phyloP scores from a whole-genome alignment of 768 basidiomycete species.

The Gyrodon lividus region DNA sequence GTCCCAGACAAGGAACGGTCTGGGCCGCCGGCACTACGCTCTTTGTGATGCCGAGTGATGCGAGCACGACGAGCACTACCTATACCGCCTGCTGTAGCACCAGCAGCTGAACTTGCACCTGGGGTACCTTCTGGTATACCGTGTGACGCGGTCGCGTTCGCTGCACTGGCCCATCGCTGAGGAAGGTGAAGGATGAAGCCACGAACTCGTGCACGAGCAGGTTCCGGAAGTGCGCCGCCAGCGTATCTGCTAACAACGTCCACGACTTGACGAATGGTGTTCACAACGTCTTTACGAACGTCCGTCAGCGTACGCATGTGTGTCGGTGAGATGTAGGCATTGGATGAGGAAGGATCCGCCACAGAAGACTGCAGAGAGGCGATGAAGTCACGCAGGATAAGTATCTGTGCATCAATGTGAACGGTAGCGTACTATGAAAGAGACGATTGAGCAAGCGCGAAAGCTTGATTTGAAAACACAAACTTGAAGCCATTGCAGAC shows the following conservation, averaged over 20 bases:
- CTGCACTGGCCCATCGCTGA: conserved; percentile 65
- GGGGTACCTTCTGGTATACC: conserved; percentile 28
- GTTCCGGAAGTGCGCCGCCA: conserved; percentile 83
- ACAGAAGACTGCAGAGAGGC: conserved; percentile 54
- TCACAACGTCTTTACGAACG: conserved; percentile 80
- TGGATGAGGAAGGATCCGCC: conserved; percentile 21
- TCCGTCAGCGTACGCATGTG: conserved; percentile 69
- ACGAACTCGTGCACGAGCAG: conserved; percentile 69
- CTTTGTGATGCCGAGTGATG: conserved; percentile 28
- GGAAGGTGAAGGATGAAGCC: conserved; percentile 80
- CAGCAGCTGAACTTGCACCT: conserved; percentile 38
- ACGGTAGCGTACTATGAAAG: conserved; percentile 71
- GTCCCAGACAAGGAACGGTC: conserved; percentile 32
- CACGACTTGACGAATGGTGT: conserved; percentile 86
- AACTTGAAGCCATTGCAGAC: conserved; percentile 85
- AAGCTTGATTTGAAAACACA: conserved; percentile 19
- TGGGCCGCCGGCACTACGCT: conserved; percentile 39
- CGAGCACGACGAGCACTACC: conserved; percentile 20
- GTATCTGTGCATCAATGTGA: conserved; percentile 86
- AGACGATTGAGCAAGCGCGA: background rate
- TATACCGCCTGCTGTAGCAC: conserved; percentile 26
- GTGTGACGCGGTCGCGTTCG: conserved; percentile 24
- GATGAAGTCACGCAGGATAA: conserved; percentile 81
- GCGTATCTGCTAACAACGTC: conserved; percentile 85
- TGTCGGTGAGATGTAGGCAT: conserved; percentile 40